These are phyloP conservation scores for Closterium sp. DNA, from an alignment of 139 green algal genomes.

Conservation along the genomic window DNA sequence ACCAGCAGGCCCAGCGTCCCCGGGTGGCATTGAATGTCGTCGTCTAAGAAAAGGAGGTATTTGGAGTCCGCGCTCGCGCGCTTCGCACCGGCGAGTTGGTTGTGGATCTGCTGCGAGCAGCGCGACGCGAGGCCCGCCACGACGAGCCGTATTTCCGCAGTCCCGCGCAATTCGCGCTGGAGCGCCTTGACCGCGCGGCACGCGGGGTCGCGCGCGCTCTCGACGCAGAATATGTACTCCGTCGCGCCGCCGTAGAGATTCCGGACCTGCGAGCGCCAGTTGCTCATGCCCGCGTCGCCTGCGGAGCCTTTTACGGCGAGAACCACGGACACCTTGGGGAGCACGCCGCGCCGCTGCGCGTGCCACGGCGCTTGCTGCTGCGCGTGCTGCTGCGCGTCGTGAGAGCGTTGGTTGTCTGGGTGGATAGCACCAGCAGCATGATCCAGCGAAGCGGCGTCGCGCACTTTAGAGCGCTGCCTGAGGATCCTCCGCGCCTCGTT, in stretches of 20 bases:
- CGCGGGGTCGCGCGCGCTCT: constrained; percentile 27
- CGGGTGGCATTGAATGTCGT: constrained; percentile 83
- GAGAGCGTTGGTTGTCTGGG: background rate
- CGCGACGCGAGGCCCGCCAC: constrained; percentile 26
- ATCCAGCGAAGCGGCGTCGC: background rate
- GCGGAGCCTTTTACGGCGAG: constrained; percentile 21
- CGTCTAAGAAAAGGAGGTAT: constrained; percentile 87
- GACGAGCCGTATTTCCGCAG: background rate
- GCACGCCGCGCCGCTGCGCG: background rate
- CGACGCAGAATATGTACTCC: constrained; percentile 42
- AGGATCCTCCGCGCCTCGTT: background rate
- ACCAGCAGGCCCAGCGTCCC: constrained; percentile 65
- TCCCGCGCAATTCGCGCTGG: background rate
- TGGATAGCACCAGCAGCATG: background rate
- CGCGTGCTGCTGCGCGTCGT: background rate
- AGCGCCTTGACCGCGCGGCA: background rate
- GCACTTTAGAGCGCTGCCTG: background rate
- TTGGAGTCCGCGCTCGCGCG: constrained; percentile 16
- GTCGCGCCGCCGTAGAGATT: constrained; percentile 14
- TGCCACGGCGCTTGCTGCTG: background rate
- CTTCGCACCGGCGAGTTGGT: constrained; percentile 29
- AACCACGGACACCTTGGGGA: constrained; percentile 27
- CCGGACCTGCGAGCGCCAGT: constrained; percentile 33
- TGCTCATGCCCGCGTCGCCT: background rate
- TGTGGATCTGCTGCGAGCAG: constrained; percentile 54